phyloP scores from a whole-genome alignment of 2,329 filamentous ascomycete species.

The Grosmannia clavigera region DNA sequence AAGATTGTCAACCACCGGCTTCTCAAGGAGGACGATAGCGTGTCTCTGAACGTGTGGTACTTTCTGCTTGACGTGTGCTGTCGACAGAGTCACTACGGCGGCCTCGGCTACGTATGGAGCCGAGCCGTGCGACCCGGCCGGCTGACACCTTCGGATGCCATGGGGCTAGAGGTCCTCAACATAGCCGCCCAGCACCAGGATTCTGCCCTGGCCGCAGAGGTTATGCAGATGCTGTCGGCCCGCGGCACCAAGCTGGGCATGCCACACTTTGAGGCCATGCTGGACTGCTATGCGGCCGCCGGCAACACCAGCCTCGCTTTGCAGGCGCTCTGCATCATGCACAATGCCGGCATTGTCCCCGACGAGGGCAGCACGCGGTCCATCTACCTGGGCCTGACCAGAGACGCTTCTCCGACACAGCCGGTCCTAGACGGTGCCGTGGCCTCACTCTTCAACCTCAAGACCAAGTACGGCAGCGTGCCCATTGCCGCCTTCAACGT shows the following conservation, averaged over 20 bases:
- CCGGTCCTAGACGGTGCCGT: slow-evolving; percentile 33
- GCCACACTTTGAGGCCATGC: slow-evolving; percentile 69
- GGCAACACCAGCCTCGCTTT: slow-evolving; percentile 55
- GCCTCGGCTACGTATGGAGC: slow-evolving; percentile 61
- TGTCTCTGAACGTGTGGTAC: slow-evolving; percentile 47
- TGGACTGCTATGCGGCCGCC: slow-evolving; percentile 52
- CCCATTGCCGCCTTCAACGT: slow-evolving; percentile 28
- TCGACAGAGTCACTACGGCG: slow-evolving; percentile 47
- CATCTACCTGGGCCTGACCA: slow-evolving; percentile 42
- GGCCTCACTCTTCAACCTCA: slow-evolving; percentile 41
- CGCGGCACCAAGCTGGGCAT: slow-evolving; percentile 44
- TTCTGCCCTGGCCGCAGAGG: slow-evolving; percentile 53
- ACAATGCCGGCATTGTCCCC: slow-evolving; percentile 44
- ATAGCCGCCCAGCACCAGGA: slow-evolving; percentile 60
- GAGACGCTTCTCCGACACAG: not conserved
- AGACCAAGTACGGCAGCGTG: slow-evolving; percentile 17
- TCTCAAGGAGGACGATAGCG: slow-evolving; percentile 21
- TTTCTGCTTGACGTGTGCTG: slow-evolving; percentile 68
- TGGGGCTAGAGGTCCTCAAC: slow-evolving; percentile 46
- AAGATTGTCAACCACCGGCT: slow-evolving; percentile 50
- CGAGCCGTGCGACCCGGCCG: slow-evolving; percentile 32
- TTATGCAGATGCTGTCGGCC: slow-evolving; percentile 51
- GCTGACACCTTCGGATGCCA: slow-evolving; percentile 33
- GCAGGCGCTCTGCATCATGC: slow-evolving; percentile 61
- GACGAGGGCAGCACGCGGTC: slow-evolving; percentile 49